A percentile compares a stretch with the other conserved stretches of the same genome.
Evolutionary conservation across 192 early-diverging fungal genomes (phyloP).

Genomic region (Diversispora epigaea): DNA sequence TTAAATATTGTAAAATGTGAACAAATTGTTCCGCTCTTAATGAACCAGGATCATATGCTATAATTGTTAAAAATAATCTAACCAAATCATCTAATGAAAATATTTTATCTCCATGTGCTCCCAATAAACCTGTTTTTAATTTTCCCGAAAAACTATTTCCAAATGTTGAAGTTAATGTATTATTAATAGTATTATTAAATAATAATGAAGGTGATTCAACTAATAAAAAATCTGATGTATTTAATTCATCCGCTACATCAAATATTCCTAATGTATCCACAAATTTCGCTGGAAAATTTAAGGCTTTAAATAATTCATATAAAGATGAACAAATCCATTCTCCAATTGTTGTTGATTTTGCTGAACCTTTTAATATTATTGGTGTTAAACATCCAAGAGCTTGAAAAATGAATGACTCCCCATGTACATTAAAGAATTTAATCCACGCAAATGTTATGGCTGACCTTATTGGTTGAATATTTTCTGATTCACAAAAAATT

Average conservation of each 20-base stretch:
- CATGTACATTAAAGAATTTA: conserved; percentile 54
- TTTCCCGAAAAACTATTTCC: conserved; percentile 16
- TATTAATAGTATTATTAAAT: neutral
- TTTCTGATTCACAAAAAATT: conserved; percentile 51
- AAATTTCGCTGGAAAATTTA: conserved; percentile 36
- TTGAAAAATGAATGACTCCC: conserved; percentile 61
- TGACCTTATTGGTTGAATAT: conserved; percentile 37
- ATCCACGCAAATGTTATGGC: conserved; percentile 52
- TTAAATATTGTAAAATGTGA: conserved; percentile 41
- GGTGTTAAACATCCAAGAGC: conserved; percentile 53
- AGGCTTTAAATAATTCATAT: conserved; percentile 48
- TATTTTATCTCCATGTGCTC: conserved; percentile 34
- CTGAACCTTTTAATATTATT: conserved; percentile 43
- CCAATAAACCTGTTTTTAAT: conserved; percentile 7
- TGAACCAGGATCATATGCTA: conserved; percentile 57
- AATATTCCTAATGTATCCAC: conserved; percentile 38
- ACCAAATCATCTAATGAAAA: conserved; percentile 52
- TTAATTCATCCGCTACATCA: neutral
- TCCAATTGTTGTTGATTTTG: conserved; percentile 39
- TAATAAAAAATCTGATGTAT: neutral
- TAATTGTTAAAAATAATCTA: conserved; percentile 58
- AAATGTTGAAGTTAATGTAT: conserved; percentile 32
- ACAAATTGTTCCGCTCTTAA: conserved; percentile 60
- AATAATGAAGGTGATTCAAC: conserved; percentile 6
- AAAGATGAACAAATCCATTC: conserved; percentile 46